Conservation (phyloP, 2,329 filamentous ascomycete species). For the Penicillium freii region DNA sequence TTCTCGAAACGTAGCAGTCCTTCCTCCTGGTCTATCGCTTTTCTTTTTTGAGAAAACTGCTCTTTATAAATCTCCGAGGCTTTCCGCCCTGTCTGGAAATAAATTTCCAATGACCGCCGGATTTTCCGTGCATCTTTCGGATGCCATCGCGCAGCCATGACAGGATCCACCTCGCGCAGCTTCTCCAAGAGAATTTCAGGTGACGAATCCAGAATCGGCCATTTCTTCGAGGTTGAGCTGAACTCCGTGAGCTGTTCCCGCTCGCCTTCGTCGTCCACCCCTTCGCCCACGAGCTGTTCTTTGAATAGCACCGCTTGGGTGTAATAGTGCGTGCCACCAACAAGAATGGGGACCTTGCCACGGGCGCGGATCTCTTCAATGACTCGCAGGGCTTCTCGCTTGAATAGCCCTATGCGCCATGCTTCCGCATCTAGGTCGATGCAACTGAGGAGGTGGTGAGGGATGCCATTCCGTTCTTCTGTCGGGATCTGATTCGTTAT, state of each 20-base stretch:
- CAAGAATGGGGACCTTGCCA: constrained; percentile 81
- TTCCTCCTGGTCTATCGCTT: constrained; percentile 23
- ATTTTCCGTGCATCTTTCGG: constrained; percentile 92
- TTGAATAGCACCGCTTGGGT: constrained; percentile 84
- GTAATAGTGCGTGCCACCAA: constrained; percentile 96
- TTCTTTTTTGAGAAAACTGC: constrained; percentile 53
- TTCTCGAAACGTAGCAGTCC: constrained; percentile 49
- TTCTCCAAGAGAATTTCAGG: constrained; percentile 70
- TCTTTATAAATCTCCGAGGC: constrained; percentile 86
- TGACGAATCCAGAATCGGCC: constrained; percentile 69
- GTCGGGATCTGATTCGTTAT: constrained; percentile 89
- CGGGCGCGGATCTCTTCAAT: constrained; percentile 76
- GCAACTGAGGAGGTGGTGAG: constrained; percentile 82
- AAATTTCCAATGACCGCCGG: constrained; percentile 84
- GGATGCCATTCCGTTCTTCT: constrained; percentile 73
- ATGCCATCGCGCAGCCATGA: constrained; percentile 90
- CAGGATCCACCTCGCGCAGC: constrained; percentile 76
- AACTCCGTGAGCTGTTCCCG: constrained; percentile 22
- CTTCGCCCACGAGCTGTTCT: constrained; percentile 58
- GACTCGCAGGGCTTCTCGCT: constrained; percentile 62
- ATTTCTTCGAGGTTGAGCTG: constrained; percentile 43
- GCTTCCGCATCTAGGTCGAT: constrained; percentile 73
- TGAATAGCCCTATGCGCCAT: constrained; percentile 80
- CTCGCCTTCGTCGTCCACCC: constrained; percentile 27
- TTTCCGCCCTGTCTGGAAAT: constrained; percentile 72